Evolutionary conservation across 2,329 filamentous ascomycete genomes (phyloP), one percentile per base, ranked within the genome.

Genomic region (Aulographum hederae): DNA sequence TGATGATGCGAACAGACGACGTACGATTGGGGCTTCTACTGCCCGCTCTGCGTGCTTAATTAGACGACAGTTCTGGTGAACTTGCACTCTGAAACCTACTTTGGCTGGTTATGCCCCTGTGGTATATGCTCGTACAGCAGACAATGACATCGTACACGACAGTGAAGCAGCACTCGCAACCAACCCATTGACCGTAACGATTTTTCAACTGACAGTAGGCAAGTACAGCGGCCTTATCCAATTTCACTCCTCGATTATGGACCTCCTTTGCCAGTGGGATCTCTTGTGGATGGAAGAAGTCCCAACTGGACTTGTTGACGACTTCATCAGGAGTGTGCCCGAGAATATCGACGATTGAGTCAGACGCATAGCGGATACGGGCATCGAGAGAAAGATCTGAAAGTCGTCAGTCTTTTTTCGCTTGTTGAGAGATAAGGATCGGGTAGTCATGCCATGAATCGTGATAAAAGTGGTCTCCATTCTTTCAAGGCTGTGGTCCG

Each of bases 401-500:
- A 2, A 25, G 20, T 31, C 37, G 46, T 20, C 43, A 34, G 36
- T 30, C 29, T 28, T n/a, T n/a, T n/a, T 12, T 14, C 17, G 13
- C 6, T 23, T 14, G 6, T 12, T 3, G 21, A 30, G 26, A 20
- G 5, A 14, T 12, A 30, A 36, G 35, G 35, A 38, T 39, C 37
- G 39, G 20, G 14, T 33, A 38, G 34, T 81, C 81, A 50, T 89
- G 81, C 81, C 81, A 50, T 89, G 81, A 48, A 91, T 89, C 42
- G 80, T 84, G 58, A 91, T 89, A 57, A 91, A 91, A 19, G 81
- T 89, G 42, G 78, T 78, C 55, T 85, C 78, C 78, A 81, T 80
- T 40, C n/a, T 23, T 23, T 6, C 20, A n/a, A 23, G 20, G 20
- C 20, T 23, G n/a, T 23, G 6, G n/a, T 6, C 20, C n/a, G 20